phyloP scores from a whole-genome alignment of 2,329 filamentous ascomycete genomes.

The Daldinia eschscholtzii region DNA sequence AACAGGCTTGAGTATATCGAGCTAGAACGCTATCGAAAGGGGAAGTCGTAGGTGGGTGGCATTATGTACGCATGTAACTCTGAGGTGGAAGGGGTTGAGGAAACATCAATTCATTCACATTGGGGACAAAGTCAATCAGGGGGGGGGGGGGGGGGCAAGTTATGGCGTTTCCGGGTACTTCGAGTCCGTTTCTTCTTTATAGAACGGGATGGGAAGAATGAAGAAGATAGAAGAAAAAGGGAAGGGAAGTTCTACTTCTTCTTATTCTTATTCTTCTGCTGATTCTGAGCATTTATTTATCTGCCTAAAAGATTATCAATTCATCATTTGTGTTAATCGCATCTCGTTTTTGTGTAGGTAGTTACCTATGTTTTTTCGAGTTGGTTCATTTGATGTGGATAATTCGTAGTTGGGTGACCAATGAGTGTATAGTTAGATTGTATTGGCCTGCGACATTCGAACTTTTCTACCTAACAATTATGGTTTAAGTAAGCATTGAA shows the following conservation, averaged over 20 bases:
- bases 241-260: background rate
- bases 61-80: background rate
- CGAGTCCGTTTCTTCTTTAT: background rate
- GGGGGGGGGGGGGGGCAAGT: background rate
- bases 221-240: background rate
- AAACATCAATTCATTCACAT: background rate
- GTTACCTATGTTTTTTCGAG: background rate
- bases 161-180: conserved; percentile 2
- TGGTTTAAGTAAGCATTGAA: too few species aligned
- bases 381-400: background rate
- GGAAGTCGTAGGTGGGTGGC: background rate
- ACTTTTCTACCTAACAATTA: too few species aligned
- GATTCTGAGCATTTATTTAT: background rate
- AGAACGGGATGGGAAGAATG: background rate
- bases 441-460: too few species aligned
- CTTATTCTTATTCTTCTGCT: background rate
- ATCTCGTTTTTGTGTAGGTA: background rate
- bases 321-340: background rate
- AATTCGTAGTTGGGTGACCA: too few species aligned
- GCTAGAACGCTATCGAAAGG: background rate
- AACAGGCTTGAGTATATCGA: background rate
- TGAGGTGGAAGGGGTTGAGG: background rate
- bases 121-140: background rate
- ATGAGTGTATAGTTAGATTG: too few species aligned
- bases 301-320: background rate